Percentiles rank a stretch among this genome's conserved stretches.
Conservation (phyloP, 73 alveolate species). For the Blepharisma japonicum region DNA sequence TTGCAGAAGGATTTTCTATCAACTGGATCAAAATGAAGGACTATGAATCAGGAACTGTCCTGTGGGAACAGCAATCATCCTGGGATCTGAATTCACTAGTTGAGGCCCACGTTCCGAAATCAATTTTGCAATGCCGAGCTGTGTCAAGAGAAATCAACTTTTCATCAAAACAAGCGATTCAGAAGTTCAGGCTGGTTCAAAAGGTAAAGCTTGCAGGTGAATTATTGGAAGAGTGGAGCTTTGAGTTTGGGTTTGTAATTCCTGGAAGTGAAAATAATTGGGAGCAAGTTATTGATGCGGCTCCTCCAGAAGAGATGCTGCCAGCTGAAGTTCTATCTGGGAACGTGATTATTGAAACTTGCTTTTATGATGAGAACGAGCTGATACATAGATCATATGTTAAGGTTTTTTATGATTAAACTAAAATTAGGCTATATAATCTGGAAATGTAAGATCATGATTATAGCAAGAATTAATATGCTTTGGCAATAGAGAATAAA, state of each 20-base stretch:
- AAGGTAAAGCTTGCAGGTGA: background rate
- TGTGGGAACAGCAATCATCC: too few relatives aligned
- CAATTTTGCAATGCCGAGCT: background rate
- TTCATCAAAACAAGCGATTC: background rate
- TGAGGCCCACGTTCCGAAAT: too few relatives aligned
- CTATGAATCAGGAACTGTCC: too few relatives aligned
- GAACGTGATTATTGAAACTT: background rate
- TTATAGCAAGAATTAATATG: too few relatives aligned
- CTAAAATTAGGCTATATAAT: too few relatives aligned
- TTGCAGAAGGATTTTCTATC: too few relatives aligned
- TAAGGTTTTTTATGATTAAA: too few relatives aligned
- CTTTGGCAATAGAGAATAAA: too few relatives aligned
- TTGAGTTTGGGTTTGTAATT: background rate
- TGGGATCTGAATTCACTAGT: too few relatives aligned
- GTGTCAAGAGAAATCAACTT: slow-evolving; percentile 14
- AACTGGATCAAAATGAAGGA: too few relatives aligned
- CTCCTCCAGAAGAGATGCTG: background rate
- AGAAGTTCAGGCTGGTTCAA: background rate
- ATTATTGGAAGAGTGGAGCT: background rate
- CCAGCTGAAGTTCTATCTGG: slow-evolving; percentile 6
- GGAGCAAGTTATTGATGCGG: background rate
- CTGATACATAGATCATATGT: too few relatives aligned
- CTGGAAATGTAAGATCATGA: too few relatives aligned
- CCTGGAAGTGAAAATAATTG: background rate
- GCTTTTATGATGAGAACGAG: background rate